A percentile compares a stretch with the other conserved stretches of the same genome.
phyloP scores from a whole-genome alignment of 345 rosid genomes.

The Ricinus communis region DNA sequence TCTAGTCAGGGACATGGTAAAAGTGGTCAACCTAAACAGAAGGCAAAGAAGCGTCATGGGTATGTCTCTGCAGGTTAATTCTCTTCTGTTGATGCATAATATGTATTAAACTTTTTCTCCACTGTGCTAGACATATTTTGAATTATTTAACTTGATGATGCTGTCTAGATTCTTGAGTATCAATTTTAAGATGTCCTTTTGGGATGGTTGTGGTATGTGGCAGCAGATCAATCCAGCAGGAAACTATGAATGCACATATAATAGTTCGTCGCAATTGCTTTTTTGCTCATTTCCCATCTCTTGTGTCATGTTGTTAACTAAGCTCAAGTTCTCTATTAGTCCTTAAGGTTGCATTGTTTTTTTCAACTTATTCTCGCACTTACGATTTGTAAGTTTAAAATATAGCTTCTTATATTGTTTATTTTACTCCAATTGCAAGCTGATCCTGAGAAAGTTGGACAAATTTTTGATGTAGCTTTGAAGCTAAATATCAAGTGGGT shows the following conservation, averaged over 20 bases:
- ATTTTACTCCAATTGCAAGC: background rate
- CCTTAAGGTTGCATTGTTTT: background rate
- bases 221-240: background rate
- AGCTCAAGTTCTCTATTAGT: background rate
- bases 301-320: too few species aligned
- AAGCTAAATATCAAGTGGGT: background rate
- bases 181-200: conserved; percentile 11
- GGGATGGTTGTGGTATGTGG: background rate
- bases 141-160: background rate
- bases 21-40: conserved; percentile 59
- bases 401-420: background rate
- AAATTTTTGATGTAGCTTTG: background rate
- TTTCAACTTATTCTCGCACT: background rate
- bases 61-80: conserved; percentile 34
- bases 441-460: background rate
- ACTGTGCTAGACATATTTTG: background rate
- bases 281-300: background rate
- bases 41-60: conserved; percentile 83
- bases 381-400: background rate
- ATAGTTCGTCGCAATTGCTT: background rate
- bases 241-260: background rate
- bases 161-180: background rate
- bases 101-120: background rate
- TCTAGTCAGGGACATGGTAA: conserved; percentile 36
- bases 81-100: background rate